A percentile compares a stretch with the other conserved stretches of the same genome.
Conservation (phyloP, 108 stramenopile species). For the Pseudonitzschia delicatissima region DNA sequence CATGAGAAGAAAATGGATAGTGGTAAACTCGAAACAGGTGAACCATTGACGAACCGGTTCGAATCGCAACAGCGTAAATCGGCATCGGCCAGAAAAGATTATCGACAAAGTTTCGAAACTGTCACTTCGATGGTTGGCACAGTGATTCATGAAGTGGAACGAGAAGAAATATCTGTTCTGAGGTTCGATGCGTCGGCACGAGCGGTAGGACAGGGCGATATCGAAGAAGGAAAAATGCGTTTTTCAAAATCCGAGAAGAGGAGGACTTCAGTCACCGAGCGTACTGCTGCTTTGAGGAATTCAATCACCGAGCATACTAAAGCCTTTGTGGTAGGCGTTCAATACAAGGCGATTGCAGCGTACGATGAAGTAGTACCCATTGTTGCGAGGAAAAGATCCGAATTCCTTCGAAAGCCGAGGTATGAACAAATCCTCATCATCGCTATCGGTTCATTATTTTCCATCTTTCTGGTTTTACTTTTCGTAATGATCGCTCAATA, state of each 20-base stretch:
- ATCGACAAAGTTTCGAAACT: too few relatives aligned
- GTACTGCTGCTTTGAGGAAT: neutral
- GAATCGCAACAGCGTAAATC: too few relatives aligned
- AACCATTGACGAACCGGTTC: too few relatives aligned
- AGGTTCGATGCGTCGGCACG: neutral
- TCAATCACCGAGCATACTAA: neutral
- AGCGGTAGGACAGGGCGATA: neutral
- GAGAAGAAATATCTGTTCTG: conserved; percentile 12
- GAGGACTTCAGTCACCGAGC: neutral
- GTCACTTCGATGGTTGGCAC: too few relatives aligned
- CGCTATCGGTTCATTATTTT: neutral
- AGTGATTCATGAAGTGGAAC: conserved; percentile 1
- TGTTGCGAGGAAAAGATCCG: neutral
- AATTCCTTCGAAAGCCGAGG: conserved; percentile 10
- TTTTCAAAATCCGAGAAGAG: neutral
- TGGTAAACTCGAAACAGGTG: too few relatives aligned
- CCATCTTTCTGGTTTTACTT: conserved; percentile 6
- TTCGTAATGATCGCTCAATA: conserved; percentile 2
- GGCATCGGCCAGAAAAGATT: too few relatives aligned
- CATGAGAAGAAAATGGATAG: too few relatives aligned
- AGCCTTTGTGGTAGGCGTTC: neutral
- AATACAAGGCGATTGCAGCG: neutral
- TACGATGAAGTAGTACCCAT: neutral
- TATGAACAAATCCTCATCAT: conserved; percentile 10
- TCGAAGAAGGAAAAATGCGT: neutral